Base-by-base conservation (phyloP, 495 filamentous ascomycete genomes). In the Penicillium crystallinum region DNA sequence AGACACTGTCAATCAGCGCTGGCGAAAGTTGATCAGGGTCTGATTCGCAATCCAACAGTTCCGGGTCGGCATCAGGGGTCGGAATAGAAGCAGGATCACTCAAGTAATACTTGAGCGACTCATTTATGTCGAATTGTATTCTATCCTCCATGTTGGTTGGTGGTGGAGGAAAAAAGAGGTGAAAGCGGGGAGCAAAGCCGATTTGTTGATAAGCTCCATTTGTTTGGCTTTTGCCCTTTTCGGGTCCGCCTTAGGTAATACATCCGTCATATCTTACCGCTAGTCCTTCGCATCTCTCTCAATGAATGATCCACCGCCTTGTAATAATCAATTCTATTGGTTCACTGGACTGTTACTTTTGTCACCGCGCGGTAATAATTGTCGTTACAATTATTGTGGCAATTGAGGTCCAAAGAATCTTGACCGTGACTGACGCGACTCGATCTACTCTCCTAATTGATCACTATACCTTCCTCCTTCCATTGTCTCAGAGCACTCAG, bases 61-160 rank as follows among this genome's bases (percentile, higher is more conserved):
- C 85, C 27, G 84, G 67, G 58, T 95, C 87, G 22, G 92, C 93
- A 65, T 96, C 91, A 27, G 87, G 82, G n/a, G 90, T 96, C 4
- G 87, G 78, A 31, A 97, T 82, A 35, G 80, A 80, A 38, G 84
- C 75, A 2, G 95, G 95, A 71, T 96, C 90, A 73, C 87, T 89
- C 77, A 95, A 86, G 71, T 99, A 97, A 64, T 87, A 80, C 76
- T 95, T 97, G 70, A 97, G 85, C 55, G 90, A 87, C 63, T 93
- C 85, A 71, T 96, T 97, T 68, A 99, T 88, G 67, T 97, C 89
- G 71, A 97, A 99, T 53, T 84, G 81, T 59, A 88, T 76, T 53
- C 75, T 74, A 45, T 80, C 76, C 64, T 88, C 90, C 91, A 96
- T 96, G 57, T 75, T 66, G 64, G 57, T n/a, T 54, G 46, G 46